These are phyloP conservation scores for Phlyctochytrium bullatum DNA, from an alignment of 192 early-diverging fungal genomes.

Conservation along the genomic window DNA sequence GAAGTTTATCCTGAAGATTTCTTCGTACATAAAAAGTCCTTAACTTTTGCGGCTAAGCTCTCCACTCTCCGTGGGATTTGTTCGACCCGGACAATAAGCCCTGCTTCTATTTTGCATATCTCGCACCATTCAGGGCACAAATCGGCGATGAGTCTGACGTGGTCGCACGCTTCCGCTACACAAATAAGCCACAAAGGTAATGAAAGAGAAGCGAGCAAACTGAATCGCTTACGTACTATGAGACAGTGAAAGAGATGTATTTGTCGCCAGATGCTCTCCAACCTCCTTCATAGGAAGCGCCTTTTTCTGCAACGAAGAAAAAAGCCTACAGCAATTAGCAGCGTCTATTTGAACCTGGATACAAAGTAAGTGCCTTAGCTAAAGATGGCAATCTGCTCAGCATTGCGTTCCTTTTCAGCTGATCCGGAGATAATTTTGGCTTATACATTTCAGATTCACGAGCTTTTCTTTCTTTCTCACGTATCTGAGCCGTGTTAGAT, in stretches of 20 bases:
- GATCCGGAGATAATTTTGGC: slow-evolving; percentile 18
- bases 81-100: slow-evolving; percentile 8
- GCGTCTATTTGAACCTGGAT: too few species aligned
- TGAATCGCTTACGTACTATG: too few species aligned
- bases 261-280: slow-evolving; percentile 20
- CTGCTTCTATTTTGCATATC: slow-evolving; percentile 12
- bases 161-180: slow-evolving; percentile 30
- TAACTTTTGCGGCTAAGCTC: too few species aligned
- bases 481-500: too few species aligned
- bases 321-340: too few species aligned
- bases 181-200: too few species aligned
- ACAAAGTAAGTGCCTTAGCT: slow-evolving; percentile 24
- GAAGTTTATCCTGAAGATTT: too few species aligned
- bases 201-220: too few species aligned
- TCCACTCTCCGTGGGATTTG: too few species aligned
- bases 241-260: slow-evolving; percentile 17
- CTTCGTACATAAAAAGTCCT: too few species aligned
- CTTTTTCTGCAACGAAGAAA: slow-evolving; percentile 12
- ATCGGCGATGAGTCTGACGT: slow-evolving; percentile 23
- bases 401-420: slow-evolving; percentile 31
- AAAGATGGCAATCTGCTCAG: slow-evolving; percentile 25
- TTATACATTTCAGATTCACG: slow-evolving; percentile 15
- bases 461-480: slow-evolving; percentile 27
- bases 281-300: slow-evolving; percentile 29
- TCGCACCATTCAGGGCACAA: slow-evolving; percentile 34